phyloP scores from a whole-genome alignment of 2,329 filamentous ascomycete genomes.

The Colletotrichum eleusines region DNA sequence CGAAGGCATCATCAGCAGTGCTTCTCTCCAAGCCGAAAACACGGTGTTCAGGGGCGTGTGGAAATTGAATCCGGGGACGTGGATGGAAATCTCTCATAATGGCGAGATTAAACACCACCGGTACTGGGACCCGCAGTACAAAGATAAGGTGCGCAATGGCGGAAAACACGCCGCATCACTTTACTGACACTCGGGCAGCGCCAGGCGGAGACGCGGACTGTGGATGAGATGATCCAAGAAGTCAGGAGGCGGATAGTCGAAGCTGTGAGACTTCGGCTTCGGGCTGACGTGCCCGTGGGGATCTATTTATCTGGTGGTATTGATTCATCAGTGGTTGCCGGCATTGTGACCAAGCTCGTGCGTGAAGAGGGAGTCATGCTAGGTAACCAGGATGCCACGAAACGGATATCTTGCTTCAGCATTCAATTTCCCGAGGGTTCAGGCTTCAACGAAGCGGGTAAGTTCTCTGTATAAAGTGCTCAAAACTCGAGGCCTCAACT shows the following conservation, averaged over 20 bases:
- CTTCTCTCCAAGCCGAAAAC: conserved; percentile 57
- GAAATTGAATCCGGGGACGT: conserved; percentile 59
- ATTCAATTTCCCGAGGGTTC: conserved; percentile 63
- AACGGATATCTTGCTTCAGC: conserved; percentile 57
- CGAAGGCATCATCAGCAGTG: conserved; percentile 55
- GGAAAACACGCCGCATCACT: too few relatives aligned
- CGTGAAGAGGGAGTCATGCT: conserved; percentile 58
- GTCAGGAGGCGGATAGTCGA: conserved; percentile 64
- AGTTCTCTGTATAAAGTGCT: neutral
- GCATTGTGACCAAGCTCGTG: conserved; percentile 65
- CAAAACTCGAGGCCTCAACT: too few relatives aligned
- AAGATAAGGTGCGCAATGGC: conserved; percentile 58
- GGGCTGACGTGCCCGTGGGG: conserved; percentile 69
- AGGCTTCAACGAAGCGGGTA: conserved; percentile 63
- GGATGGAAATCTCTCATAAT: conserved; percentile 54
- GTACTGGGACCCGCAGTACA: conserved; percentile 67
- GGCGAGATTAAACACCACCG: conserved; percentile 52
- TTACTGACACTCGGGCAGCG: conserved; percentile 40
- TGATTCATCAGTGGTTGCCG: conserved; percentile 68
- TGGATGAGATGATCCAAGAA: conserved; percentile 63
- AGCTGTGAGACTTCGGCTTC: conserved; percentile 62
- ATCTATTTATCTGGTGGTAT: conserved; percentile 69
- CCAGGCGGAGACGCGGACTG: conserved; percentile 55
- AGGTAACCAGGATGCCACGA: conserved; percentile 53
- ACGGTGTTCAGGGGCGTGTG: conserved; percentile 64